Base-by-base conservation (phyloP, 768 basidiomycete genomes). In the Chiua virens region DNA sequence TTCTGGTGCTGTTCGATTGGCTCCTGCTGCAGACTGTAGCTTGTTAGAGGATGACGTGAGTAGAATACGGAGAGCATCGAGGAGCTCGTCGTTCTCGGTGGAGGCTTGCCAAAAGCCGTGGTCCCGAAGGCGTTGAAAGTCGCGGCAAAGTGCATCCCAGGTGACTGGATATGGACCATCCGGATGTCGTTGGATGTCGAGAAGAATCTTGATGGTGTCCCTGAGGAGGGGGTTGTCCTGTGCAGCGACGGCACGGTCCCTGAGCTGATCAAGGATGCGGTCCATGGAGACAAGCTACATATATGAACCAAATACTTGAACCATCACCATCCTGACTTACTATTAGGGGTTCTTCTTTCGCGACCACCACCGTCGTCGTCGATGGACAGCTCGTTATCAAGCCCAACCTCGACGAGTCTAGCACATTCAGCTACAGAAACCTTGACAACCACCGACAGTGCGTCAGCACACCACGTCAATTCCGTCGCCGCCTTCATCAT, bases 401-500 rank as follows among this genome's bases (percentile, higher is more conserved):
- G 5, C 38, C 50, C 61, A 36, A 54, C 61, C 17, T 34, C 62
- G 39, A 57, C 60, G 35, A 62, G 47, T 51, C n/a, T 40, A 15
- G 21, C 57, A 45, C 59, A 47, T 22, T 25, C 48, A 47, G 45
- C 55, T 20, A 44, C 59, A 28, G 49, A 45, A 45, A 56, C 62
- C n/a, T 42, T 54, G 38, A 38, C 55, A 9, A 11, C 57, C 39
- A 51, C 53, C 10, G 64, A 65, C 56, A 37, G 55, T 28, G 57
- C 59, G 5, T 56, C 75, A 28, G 64, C 66, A n/a, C 73, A 71
- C 53, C 71, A 72, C 60, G 71, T 63, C n/a, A 86, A 71, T 63
- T 77, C 87, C 6, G 81, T 84, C 55, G 75, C 87, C 36, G 73
- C 84, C 6, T 92, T 92, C 67, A 83, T 92, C 54, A 91, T 92